These are phyloP conservation scores for Magnaporthiopsis incrustans DNA, from an alignment of 2,329 filamentous ascomycete genomes.

Conservation along the genomic window DNA sequence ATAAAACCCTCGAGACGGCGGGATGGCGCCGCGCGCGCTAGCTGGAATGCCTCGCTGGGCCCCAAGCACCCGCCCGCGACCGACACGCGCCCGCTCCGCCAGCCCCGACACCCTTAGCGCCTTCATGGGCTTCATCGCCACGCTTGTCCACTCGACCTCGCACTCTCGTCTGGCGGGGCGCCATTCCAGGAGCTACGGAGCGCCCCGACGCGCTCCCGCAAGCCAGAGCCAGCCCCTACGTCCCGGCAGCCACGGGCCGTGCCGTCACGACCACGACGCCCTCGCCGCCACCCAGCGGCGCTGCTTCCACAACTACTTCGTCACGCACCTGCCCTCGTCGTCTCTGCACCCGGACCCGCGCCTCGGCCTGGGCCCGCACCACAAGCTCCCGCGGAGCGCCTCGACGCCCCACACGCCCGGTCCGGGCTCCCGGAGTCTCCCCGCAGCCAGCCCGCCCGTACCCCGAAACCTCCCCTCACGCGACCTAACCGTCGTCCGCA, in stretches of 20 bases:
- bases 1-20: too few relatives aligned
- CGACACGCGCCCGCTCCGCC: background rate
- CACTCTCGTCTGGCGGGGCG: slow-evolving; percentile 1
- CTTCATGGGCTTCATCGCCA: slow-evolving; percentile 14
- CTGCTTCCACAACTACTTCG: slow-evolving; percentile 90
- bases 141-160: slow-evolving; percentile 7
- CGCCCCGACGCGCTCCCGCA: background rate
- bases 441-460: slow-evolving; percentile 41
- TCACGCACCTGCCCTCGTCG: slow-evolving; percentile 88
- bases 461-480: slow-evolving; percentile 49
- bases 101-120: slow-evolving; percentile 12
- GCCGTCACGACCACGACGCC: background rate
- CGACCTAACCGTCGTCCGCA: slow-evolving; percentile 89
- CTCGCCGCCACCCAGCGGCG: slow-evolving; percentile 23
- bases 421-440: slow-evolving; percentile 46
- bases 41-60: slow-evolving; percentile 2
- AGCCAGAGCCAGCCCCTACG: background rate
- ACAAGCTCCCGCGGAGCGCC: slow-evolving; percentile 79
- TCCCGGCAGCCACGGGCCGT: background rate
- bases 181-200: background rate
- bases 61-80: background rate
- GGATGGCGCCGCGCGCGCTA: background rate
- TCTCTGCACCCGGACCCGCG: slow-evolving; percentile 84
- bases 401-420: slow-evolving; percentile 66
- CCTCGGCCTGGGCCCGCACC: slow-evolving; percentile 55